Conservation (phyloP, 129 eudicot species). For the Helianthus annuus region HanXRQr2.0-SUNRISE NC_035443.2:56480825-56481324, state of each 20-base stretch:
- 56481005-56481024: conserved; percentile 13
- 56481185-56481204: conserved; percentile 12
- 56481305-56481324: conserved; percentile 3
- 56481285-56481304: conserved; percentile 9
- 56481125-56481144: conserved; percentile 21
- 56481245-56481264: neutral
- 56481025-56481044: neutral
- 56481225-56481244: conserved; percentile 22
- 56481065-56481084: neutral
- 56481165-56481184: conserved; percentile 19
- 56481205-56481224: conserved; percentile 10
- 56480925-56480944: too few species aligned
- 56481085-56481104: conserved; percentile 10
- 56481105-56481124: conserved; percentile 2
- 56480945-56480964: too few species aligned
- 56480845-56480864: too few species aligned
- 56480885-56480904: too few species aligned
- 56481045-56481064: neutral
- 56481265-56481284: conserved; percentile 12
- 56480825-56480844: too few species aligned
- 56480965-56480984: neutral
- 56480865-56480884: too few species aligned
- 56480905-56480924: too few species aligned
- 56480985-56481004: neutral
- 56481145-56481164: conserved; percentile 15